Conservation (phyloP, 768 basidiomycete genomes). For the Leucogyrophana mollusca region DNA sequence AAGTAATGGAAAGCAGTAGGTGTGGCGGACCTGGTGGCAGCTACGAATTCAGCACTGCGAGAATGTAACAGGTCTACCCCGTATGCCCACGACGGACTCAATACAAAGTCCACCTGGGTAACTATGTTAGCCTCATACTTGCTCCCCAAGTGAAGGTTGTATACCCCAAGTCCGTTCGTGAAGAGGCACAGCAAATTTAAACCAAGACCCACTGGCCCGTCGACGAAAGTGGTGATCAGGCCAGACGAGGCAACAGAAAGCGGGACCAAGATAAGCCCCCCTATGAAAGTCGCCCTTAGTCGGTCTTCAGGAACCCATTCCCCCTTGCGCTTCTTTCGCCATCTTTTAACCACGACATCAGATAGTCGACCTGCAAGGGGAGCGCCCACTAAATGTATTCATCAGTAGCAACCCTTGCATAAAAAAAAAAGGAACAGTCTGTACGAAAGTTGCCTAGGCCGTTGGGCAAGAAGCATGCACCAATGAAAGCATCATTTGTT, state of each 20-base stretch:
- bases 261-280: conserved; percentile 50
- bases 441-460: conserved; percentile 57
- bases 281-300: conserved; percentile 49
- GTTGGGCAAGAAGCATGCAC: conserved; percentile 55
- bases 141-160: background rate
- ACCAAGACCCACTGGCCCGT: conserved; percentile 46
- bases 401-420: background rate
- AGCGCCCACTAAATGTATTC: conserved; percentile 47
- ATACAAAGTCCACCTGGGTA: conserved; percentile 51
- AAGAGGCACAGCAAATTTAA: conserved; percentile 58
- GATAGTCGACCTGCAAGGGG: conserved; percentile 59
- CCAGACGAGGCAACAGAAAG: conserved; percentile 50
- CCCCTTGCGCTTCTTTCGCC: conserved; percentile 49
- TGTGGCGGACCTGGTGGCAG: conserved; percentile 46
- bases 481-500: conserved; percentile 52
- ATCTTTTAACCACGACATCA: conserved; percentile 48
- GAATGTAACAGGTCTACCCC: conserved; percentile 58
- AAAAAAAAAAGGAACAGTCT: conserved; percentile 21
- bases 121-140: background rate
- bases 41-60: conserved; percentile 63
- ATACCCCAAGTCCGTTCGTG: conserved; percentile 62
- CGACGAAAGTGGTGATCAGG: conserved; percentile 49
- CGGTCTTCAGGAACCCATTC: conserved; percentile 71
- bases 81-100: conserved; percentile 57
- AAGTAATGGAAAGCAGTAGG: background rate